phyloP scores from a whole-genome alignment of 2,329 filamentous ascomycete species.

The Aspergillus luchuensis region DNA sequence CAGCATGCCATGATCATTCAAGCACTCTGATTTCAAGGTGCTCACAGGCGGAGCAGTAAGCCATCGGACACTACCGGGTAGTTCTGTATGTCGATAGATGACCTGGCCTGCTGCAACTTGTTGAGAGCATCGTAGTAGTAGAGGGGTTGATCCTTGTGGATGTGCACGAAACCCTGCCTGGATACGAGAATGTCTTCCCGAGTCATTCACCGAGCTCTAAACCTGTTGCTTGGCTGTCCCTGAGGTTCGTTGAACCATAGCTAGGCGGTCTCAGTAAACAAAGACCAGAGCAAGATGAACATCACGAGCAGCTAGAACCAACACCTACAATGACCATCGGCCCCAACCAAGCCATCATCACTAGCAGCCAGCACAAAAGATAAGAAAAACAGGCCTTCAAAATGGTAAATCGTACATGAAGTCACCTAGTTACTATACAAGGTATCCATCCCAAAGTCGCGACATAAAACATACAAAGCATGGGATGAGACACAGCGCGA shows the following conservation, averaged over 20 bases:
- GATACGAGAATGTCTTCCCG: background rate
- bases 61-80: background rate
- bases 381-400: background rate
- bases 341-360: background rate
- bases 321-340: background rate
- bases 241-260: background rate
- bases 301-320: no score
- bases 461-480: conserved; percentile 28
- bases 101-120: background rate
- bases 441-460: conserved; percentile 38
- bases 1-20: background rate
- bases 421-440: conserved; percentile 41
- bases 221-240: background rate
- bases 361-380: background rate
- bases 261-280: background rate
- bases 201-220: background rate
- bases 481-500: conserved; percentile 37
- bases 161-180: background rate
- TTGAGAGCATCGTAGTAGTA: background rate
- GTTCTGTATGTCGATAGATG: background rate
- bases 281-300: background rate
- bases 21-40: background rate
- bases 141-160: background rate
- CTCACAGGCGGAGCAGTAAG: background rate
- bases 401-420: conserved; percentile 26